Evolutionary conservation across 768 basidiomycete genomes (phyloP), one percentile per base, ranked within the genome.

Genomic region (Russula brevipes): DNA sequence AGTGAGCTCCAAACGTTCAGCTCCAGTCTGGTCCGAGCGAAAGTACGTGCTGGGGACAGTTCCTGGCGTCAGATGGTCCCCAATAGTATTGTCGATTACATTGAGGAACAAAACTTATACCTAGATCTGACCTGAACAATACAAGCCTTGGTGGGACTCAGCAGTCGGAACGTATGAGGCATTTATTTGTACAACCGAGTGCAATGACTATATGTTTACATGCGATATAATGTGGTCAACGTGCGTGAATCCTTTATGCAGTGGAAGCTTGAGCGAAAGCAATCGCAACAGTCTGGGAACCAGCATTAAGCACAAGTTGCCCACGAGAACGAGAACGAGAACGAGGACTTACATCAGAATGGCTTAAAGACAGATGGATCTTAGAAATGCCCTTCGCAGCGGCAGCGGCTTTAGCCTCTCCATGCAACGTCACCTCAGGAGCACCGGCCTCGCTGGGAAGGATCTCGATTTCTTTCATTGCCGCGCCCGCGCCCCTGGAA

Each of bases 381-480:
- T 82, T 84, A 14, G 77, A 80, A 73, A 98, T 81, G 56, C 87
- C 87, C 77, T 87, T 89, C 51, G 76, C 79, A 10, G 81, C 77
- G 44, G 94, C 95, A 59, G 86, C 86, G 2, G 76, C 73, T 73
- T 87, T 80, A 36, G 93, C 94, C 50, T 94, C 89, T 6, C 91
- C 91, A 69, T 89, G 85, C 24, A 95, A 81, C 58, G 69, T 76
- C 44, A 96, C 91, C 10, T 79, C 81, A 2, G 96, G 96, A 24
- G 80, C 89, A 31, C 95, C 95, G n/a, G 81, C 79, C 47, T 79
- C 78, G 70, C 87, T 82, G 51, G 89, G 86, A 62, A 96, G 79
- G 69, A 98, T 94, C 75, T 98, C 97, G 63, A 99, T 98, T 67
- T 98, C 95, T 76, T 91, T 91, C 88, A 98, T 88, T n/a, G 88